Evolutionary conservation across 495 filamentous ascomycete genomes (phyloP).

Genomic region (Xylaria grammica): DNA sequence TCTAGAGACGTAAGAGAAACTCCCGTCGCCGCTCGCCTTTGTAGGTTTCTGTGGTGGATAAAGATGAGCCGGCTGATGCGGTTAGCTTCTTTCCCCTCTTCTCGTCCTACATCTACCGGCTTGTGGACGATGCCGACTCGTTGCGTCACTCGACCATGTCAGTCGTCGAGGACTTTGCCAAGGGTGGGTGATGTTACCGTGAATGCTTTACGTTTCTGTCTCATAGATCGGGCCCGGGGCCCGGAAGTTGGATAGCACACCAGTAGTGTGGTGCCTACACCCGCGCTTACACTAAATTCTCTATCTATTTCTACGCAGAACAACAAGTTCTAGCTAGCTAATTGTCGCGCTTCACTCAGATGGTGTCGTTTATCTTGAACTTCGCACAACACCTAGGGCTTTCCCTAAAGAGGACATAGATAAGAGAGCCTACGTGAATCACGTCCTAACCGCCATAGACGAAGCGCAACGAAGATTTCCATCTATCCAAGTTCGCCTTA

Average conservation of each 20-base stretch:
- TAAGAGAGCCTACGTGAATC: conserved; percentile 66
- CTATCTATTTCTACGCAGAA: too few species aligned
- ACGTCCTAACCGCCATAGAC: conserved; percentile 64
- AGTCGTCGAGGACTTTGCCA: conserved; percentile 72
- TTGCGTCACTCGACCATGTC: conserved; percentile 67
- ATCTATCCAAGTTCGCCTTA: conserved; percentile 52
- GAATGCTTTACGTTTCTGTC: background rate
- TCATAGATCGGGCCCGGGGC: too few species aligned
- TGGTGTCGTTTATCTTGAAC: conserved; percentile 79
- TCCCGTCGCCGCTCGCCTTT: conserved; percentile 56
- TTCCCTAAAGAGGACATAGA: conserved; percentile 58
- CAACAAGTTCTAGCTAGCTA: too few species aligned
- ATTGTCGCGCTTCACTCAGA: conserved; percentile 37
- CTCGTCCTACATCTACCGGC: conserved; percentile 75
- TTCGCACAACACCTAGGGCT: conserved; percentile 78
- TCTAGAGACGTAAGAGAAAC: conserved; percentile 65
- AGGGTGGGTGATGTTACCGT: conserved; percentile 33
- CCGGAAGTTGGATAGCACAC: too few species aligned
- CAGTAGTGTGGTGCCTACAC: too few species aligned
- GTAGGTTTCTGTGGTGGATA: background rate
- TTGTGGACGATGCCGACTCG: conserved; percentile 63
- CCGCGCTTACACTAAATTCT: too few species aligned
- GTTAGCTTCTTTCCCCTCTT: conserved; percentile 76
- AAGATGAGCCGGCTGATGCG: background rate
- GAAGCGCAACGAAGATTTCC: conserved; percentile 44